These are phyloP conservation scores for Trametes cinnabarina DNA, from an alignment of 768 basidiomycete species.

Conservation along the genomic window DNA sequence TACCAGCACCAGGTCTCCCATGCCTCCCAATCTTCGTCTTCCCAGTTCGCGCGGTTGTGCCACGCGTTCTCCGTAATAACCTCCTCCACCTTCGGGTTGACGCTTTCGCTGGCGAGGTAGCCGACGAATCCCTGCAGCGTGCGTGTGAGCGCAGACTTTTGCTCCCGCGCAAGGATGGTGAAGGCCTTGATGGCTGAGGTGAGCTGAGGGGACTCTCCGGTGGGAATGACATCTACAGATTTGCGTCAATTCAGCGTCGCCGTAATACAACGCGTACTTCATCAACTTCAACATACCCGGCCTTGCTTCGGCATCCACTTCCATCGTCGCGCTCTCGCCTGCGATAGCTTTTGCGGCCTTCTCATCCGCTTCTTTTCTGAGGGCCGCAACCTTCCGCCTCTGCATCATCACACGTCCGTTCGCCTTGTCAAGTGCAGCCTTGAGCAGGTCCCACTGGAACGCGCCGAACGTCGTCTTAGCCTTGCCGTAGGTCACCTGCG, in stretches of 20 bases:
- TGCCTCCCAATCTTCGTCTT: slow-evolving; percentile 70
- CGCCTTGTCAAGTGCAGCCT: slow-evolving; percentile 83
- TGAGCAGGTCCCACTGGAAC: slow-evolving; percentile 85
- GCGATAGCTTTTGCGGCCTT: slow-evolving; percentile 74
- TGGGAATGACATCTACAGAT: slow-evolving; percentile 49
- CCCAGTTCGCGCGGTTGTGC: slow-evolving; percentile 70
- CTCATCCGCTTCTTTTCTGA: slow-evolving; percentile 89
- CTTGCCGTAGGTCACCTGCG: slow-evolving; percentile 38
- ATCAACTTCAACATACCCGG: slow-evolving; percentile 35
- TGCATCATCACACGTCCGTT: slow-evolving; percentile 84
- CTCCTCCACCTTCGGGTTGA: slow-evolving; percentile 50
- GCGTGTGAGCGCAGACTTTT: slow-evolving; percentile 69
- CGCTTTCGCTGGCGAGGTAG: slow-evolving; percentile 48
- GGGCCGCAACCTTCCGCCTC: slow-evolving; percentile 63
- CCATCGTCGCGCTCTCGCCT: slow-evolving; percentile 49
- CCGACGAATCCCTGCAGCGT: slow-evolving; percentile 75
- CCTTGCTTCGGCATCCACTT: slow-evolving; percentile 75
- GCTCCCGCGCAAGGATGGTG: slow-evolving; percentile 69
- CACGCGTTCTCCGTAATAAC: slow-evolving; percentile 68
- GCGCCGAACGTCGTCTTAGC: slow-evolving; percentile 42
- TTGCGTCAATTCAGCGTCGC: too few species aligned
- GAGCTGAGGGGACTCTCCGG: slow-evolving; percentile 64
- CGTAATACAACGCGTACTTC: too few species aligned
- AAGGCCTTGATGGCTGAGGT: slow-evolving; percentile 73
- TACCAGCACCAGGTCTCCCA: slow-evolving; percentile 95